These are phyloP conservation scores for Taphrina wiesneri DNA, from an alignment of 1,139 yeast genomes.

Conservation along the genomic window DNA sequence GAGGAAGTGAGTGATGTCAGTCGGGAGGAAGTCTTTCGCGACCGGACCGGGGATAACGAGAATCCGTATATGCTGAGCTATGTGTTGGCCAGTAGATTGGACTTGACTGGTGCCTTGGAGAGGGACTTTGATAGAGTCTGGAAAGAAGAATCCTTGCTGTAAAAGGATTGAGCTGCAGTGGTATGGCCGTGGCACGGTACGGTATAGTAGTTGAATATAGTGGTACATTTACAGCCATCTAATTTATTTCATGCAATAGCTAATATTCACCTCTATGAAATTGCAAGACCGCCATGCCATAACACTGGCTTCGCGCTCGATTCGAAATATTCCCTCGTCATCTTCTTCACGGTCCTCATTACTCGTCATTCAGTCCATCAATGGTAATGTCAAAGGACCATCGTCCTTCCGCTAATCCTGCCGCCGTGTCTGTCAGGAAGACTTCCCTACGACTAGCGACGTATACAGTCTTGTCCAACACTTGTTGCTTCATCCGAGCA, in stretches of 20 bases:
- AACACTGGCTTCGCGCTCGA: neutral
- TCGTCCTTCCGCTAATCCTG: constrained; percentile 45
- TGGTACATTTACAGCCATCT: too few relatives aligned
- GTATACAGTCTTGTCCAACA: constrained; percentile 48
- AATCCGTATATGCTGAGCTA: constrained; percentile 37
- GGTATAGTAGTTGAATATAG: too few relatives aligned
- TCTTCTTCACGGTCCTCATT: neutral
- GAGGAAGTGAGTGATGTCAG: constrained; percentile 82
- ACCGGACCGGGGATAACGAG: constrained; percentile 34
- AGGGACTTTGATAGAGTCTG: constrained; percentile 12
- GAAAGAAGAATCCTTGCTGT: constrained; percentile 12
- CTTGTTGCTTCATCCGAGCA: constrained; percentile 44
- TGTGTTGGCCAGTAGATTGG: constrained; percentile 21
- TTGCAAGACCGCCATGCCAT: neutral
- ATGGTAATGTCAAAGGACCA: constrained; percentile 43
- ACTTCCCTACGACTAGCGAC: constrained; percentile 46
- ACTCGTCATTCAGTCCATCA: neutral
- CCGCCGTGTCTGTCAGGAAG: constrained; percentile 46
- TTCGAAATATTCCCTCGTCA: neutral
- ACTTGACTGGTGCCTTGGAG: constrained; percentile 14
- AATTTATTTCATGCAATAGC: constrained; percentile 2
- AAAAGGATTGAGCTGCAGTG: too few relatives aligned
- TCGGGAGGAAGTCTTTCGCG: constrained; percentile 61
- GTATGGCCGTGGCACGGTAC: too few relatives aligned
- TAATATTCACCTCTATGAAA: neutral